phyloP scores from a whole-genome alignment of 805 yeast species.

The Metschnikowia amazonensis region DNA sequence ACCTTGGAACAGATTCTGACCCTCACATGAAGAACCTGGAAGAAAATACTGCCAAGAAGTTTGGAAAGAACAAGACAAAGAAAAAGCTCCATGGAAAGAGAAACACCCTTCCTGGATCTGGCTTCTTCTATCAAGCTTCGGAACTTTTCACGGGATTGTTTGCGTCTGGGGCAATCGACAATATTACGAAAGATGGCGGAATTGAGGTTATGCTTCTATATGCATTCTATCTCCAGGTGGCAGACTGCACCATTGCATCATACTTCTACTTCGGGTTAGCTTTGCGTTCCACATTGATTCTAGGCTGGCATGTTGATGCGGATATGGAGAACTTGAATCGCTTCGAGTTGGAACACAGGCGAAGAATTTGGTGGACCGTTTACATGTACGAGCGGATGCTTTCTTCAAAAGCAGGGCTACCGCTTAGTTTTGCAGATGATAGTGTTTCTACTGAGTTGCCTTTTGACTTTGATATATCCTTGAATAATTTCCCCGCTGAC shows the following conservation, averaged over 20 bases:
- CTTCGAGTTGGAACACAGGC: slow-evolving; percentile 51
- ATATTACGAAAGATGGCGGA: slow-evolving; percentile 74
- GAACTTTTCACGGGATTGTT: slow-evolving; percentile 72
- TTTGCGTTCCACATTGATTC: slow-evolving; percentile 61
- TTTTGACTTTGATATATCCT: slow-evolving; percentile 60
- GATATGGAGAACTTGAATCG: slow-evolving; percentile 56
- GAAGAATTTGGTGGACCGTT: slow-evolving; percentile 48
- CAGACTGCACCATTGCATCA: slow-evolving; percentile 79
- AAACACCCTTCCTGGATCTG: slow-evolving; percentile 68
- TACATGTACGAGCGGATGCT: slow-evolving; percentile 64
- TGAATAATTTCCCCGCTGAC: slow-evolving; percentile 32
- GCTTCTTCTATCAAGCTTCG: slow-evolving; percentile 76
- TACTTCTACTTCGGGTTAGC: slow-evolving; percentile 79
- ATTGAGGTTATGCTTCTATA: slow-evolving; percentile 69
- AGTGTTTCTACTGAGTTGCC: slow-evolving; percentile 79
- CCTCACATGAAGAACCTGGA: slow-evolving; percentile 47
- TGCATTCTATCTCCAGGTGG: slow-evolving; percentile 78
- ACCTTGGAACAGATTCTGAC: slow-evolving; percentile 69
- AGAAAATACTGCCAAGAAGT: slow-evolving; percentile 14
- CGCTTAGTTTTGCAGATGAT: slow-evolving; percentile 73
- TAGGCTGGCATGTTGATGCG: slow-evolving; percentile 82
- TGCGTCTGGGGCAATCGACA: slow-evolving; percentile 77
- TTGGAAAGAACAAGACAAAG: slow-evolving; percentile 19
- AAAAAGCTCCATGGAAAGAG: slow-evolving; percentile 17
- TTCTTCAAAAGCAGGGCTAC: slow-evolving; percentile 78